Evolutionary conservation across 371 early-diverging fungal species (phyloP).

Genomic region (Cladochytrium tenue): DNA sequence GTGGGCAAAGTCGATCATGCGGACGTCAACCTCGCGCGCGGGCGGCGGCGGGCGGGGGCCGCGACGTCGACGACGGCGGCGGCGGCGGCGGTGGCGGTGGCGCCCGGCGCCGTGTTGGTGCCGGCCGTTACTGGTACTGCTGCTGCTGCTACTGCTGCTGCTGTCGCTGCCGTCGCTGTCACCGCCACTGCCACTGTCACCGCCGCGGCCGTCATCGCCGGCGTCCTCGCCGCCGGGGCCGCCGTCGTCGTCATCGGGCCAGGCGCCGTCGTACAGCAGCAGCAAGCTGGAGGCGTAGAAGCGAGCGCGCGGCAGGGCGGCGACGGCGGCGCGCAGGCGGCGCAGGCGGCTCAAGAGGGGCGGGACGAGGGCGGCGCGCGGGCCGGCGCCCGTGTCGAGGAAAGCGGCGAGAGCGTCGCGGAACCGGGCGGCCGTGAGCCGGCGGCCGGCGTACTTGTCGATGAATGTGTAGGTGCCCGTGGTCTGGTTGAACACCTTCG

Average conservation of each 20-base stretch:
- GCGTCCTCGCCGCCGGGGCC: too few species aligned
- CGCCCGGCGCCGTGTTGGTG: background rate
- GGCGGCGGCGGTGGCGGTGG: too few species aligned
- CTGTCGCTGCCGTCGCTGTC: background rate
- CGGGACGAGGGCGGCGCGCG: conserved; percentile 62
- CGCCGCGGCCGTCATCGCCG: too few species aligned
- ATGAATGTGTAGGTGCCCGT: conserved; percentile 69
- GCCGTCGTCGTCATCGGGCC: conserved; percentile 25
- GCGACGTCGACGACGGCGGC: too few species aligned
- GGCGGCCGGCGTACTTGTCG: conserved; percentile 93
- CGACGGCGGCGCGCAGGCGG: conserved; percentile 68
- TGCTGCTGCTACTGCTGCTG: background rate
- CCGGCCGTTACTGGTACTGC: background rate
- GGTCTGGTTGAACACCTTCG: conserved; percentile 73
- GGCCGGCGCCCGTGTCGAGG: conserved; percentile 67
- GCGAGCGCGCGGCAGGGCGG: conserved; percentile 71
- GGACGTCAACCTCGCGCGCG: conserved; percentile 47
- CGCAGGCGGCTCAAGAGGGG: conserved; percentile 68
- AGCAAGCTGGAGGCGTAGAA: conserved; percentile 88
- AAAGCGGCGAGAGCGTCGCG: conserved; percentile 71
- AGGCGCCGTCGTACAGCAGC: conserved; percentile 77
- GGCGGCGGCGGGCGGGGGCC: background rate
- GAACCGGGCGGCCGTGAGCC: conserved; percentile 72
- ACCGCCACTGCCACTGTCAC: too few species aligned
- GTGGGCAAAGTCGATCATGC: conserved; percentile 94